phyloP scores from a whole-genome alignment of 2,329 filamentous ascomycete genomes.

The Mycosphaerella sp. region DNA sequence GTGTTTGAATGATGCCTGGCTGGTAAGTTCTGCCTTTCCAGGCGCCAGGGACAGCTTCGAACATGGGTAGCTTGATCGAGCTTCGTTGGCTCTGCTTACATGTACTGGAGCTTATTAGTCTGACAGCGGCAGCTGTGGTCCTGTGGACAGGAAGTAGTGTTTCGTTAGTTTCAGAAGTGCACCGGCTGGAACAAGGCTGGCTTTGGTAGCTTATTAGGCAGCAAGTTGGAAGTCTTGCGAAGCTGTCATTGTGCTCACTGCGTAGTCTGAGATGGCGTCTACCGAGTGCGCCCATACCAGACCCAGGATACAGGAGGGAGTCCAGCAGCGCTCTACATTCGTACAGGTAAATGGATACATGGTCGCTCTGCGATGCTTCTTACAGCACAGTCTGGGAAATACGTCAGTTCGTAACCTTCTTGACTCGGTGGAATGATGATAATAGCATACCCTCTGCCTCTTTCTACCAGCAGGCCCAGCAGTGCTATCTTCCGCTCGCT shows the following conservation, averaged over 20 bases:
- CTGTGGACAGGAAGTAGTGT: not conserved
- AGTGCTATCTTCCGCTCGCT: constrained; percentile 35
- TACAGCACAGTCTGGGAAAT: constrained; percentile 2
- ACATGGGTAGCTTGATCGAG: too few species aligned
- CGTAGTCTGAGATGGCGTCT: not conserved
- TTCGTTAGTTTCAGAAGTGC: not conserved
- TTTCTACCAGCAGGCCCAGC: constrained; percentile 32
- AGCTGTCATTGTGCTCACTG: not conserved
- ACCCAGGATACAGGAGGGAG: not conserved
- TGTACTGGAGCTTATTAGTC: not conserved
- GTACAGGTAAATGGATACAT: not conserved
- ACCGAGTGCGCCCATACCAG: not conserved
- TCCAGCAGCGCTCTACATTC: not conserved
- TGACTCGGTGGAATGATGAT: not conserved
- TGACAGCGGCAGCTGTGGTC: not conserved
- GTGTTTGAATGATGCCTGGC: too few species aligned
- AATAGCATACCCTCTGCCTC: constrained; percentile 31
- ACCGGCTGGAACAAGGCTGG: not conserved
- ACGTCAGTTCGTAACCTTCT: not conserved
- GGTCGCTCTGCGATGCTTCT: not conserved
- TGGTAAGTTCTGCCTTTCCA: too few species aligned
- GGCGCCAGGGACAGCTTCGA: too few species aligned
- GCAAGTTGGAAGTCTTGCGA: not conserved
- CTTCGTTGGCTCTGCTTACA: too few species aligned
- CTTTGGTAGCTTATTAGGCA: not conserved